Evolutionary conservation across 306 rosid species (phyloP), one percentile per base, ranked within the genome.

Genomic region (Ceratonia siliqua): DNA sequence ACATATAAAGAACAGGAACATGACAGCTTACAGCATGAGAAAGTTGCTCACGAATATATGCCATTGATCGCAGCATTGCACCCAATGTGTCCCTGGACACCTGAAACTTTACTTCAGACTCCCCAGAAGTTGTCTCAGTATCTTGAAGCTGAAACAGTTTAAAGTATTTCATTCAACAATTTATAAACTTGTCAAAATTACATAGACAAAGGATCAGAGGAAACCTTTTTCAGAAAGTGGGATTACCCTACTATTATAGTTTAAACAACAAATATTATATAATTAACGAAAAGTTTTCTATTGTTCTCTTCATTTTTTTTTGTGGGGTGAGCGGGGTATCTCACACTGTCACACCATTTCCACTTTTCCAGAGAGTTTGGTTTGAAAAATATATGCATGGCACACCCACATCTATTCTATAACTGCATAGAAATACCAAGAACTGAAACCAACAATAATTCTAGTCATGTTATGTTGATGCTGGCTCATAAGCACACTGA

Each of bases 11-110:
- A 59, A 76, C 12, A 54, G 71, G 54, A 69, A 50, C 22, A 5
- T 22, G 72, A 68, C 42, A 82, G 68, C 96, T 91, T 88, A 94
- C 94, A 67, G 82, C 64, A 75, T 68, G 71, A 66, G 96, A 88
- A 76, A 94, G 96, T 87, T 94, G 98, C 89, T 94, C 95, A 0
- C 96, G 97, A 61, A 90, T 94, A 78, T 94, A 94, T 57, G 96
- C 88, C 96, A 94, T 94, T 77, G 97, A 94, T 82, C 96, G 90
- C 32, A 91, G 86, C 90, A 94, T 91, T 61, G 98, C 98, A 48
- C 90, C 93, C 77, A 94, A 83, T 53, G 98, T 92, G 62, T 94
- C 96, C 86, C 75, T 90, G 48, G 97, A 87, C 68, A 91, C 96
- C 88, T 94, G 97, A 84, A 91, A 94, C 80, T 94, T 91, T 42